A percentile compares a stretch with the other conserved stretches of the same genome.
Evolutionary conservation across 495 filamentous ascomycete genomes (phyloP).

Genomic region (Clavariopsis aquatica): DNA sequence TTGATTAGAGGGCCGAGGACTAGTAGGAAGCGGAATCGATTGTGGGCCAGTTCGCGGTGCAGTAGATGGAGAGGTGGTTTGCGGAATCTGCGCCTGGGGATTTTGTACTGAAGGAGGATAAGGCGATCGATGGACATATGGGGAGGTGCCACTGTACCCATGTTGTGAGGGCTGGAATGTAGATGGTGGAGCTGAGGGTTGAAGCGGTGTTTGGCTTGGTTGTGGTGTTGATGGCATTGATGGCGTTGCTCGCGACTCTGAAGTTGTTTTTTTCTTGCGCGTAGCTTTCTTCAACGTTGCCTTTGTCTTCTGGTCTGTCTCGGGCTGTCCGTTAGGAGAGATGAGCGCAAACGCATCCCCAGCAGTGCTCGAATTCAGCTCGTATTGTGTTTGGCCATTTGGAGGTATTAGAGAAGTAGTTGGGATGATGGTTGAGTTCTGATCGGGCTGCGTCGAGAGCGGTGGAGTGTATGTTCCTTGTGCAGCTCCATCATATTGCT

Average conservation of each 20-base stretch:
- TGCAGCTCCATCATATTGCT: background rate
- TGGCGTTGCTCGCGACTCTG: conserved; percentile 1
- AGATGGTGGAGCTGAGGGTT: conserved; percentile 13
- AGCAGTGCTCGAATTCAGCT: background rate
- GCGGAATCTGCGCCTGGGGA: conserved; percentile 6
- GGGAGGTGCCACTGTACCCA: conserved; percentile 21
- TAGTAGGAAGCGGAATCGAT: background rate
- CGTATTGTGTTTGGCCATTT: background rate
- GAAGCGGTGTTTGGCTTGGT: conserved; percentile 25
- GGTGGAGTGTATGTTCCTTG: background rate
- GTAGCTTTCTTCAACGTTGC: conserved; percentile 33
- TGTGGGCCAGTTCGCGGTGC: background rate
- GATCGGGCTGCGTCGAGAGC: no score
- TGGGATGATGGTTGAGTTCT: background rate
- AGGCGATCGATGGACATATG: conserved; percentile 36
- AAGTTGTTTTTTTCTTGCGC: conserved; percentile 19
- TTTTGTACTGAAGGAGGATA: conserved; percentile 37
- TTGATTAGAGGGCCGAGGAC: conserved; percentile 28
- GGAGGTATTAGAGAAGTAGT: background rate
- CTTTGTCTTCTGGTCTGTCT: conserved; percentile 38
- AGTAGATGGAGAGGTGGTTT: background rate
- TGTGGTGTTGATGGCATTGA: conserved; percentile 14
- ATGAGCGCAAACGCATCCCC: background rate
- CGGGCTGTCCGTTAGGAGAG: conserved; percentile 18
- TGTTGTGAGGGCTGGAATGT: conserved; percentile 23